Percentiles rank a stretch among this genome's conserved stretches.
phyloP scores from a whole-genome alignment of 2,329 filamentous ascomycete species.

The Colletotrichum magnum region DNA sequence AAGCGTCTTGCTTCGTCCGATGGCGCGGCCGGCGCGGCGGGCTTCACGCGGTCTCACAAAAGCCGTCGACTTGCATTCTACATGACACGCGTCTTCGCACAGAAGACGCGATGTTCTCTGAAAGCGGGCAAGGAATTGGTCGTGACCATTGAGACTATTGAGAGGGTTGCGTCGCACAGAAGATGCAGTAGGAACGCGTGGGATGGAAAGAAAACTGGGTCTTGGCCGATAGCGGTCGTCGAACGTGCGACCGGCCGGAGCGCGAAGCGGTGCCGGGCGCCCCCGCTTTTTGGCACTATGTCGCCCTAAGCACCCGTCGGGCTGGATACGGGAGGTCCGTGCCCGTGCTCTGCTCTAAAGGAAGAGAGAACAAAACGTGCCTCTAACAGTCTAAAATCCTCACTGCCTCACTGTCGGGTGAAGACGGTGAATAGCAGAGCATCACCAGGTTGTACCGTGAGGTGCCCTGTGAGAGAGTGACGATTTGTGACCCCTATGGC shows the following conservation, averaged over 20 bases:
- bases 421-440: not conserved
- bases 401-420: not conserved
- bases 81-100: no score
- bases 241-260: slow-evolving; percentile 19
- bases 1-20: slow-evolving; percentile 3
- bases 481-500: not conserved
- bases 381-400: not conserved
- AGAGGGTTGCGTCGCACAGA: slow-evolving; percentile 17
- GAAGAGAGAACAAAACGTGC: slow-evolving; percentile 1
- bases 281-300: slow-evolving; percentile 28
- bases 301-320: slow-evolving; percentile 21
- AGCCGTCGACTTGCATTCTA: no score
- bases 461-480: not conserved
- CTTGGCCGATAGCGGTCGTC: slow-evolving; percentile 32
- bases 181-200: slow-evolving; percentile 3
- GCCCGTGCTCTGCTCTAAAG: not conserved
- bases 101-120: no score
- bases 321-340: slow-evolving; percentile 31
- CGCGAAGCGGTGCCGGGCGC: slow-evolving; percentile 30
- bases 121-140: no score
- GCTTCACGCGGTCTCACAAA: not conserved
- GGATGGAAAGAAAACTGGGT: slow-evolving; percentile 4
- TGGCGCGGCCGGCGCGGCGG: no score
- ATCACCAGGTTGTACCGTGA: slow-evolving; percentile 3
- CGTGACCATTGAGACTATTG: not conserved